Base-by-base conservation (phyloP, 2,329 filamentous ascomycete species). In the Aureobasidium uvarum region DNA sequence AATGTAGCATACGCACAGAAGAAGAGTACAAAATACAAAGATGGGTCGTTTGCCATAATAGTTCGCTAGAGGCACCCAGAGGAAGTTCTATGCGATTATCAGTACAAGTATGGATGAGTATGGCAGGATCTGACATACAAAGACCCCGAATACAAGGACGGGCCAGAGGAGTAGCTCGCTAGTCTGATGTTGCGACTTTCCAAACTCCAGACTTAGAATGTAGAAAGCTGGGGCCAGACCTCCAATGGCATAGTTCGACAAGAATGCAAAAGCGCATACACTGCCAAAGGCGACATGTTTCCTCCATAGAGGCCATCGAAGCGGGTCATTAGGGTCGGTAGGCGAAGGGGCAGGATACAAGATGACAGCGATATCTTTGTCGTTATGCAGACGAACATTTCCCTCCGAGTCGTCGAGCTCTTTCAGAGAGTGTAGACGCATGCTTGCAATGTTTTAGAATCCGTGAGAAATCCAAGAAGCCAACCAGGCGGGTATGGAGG, bases 41-140 rank as follows among this genome's bases (percentile, higher is more conserved):
- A 81, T 74, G 0, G 81, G 80, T 5, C 81, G 73, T 68, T 82
- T 78, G 13, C 81, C 81, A 64, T 81, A 78, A 65, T 78, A 80
- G 28, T 78, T 80, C 62, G 79, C 77, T 11, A 83, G 68, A 16
- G 81, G 81, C 5, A 82, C 79, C 80, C 80, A 82, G 69, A 83
- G 75, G 74, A 83, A 83, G 68, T 83, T 84, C 66, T 66, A 5
- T 16, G 5, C 3, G 20, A 6, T 51, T 6, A n/a, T 48, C 28
- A 41, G 39, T 33, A 48, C 20, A 7, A 28, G 3, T 7, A 3
- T 31, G 18, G 51, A 23, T 59, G 4, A n/a, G 16, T 4, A 38
- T 28, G 11, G 39, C 38, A 41, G 2, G 8, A 18, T 10, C 41
- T 18, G 20, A 65, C 62, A n/a, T 58, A 65, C 62, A 70, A 80